phyloP scores from a whole-genome alignment of 495 filamentous ascomycete genomes.

The Neurospora sp. region DNA sequence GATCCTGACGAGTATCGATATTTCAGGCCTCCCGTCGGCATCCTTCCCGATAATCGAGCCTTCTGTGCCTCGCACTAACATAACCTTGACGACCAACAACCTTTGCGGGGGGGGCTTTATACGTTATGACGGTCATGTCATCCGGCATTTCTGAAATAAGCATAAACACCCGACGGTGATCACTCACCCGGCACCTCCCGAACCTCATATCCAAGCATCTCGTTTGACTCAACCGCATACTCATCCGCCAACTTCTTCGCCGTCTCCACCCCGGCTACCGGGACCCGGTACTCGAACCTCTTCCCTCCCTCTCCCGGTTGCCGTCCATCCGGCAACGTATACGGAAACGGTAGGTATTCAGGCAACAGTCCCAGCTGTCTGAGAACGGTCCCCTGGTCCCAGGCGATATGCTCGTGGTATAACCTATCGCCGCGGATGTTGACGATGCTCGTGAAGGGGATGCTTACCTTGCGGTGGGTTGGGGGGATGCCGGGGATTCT shows the following conservation, averaged over 20 bases:
- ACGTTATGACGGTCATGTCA: background rate
- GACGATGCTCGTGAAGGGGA: conserved; percentile 67
- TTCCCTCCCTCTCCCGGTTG: conserved; percentile 25
- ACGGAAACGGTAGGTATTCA: conserved; percentile 47
- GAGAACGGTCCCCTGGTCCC: conserved; percentile 78
- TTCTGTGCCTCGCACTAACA: background rate
- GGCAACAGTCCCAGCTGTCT: conserved; percentile 66
- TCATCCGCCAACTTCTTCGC: conserved; percentile 59
- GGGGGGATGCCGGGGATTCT: conserved; percentile 62
- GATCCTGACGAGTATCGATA: no score
- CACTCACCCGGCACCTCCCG: conserved; percentile 11
- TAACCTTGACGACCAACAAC: background rate
- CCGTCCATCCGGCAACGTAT: conserved; percentile 35
- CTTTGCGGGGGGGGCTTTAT: background rate
- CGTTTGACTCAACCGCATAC: conserved; percentile 49
- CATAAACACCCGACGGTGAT: background rate
- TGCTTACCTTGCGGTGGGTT: conserved; percentile 54
- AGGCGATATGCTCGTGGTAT: conserved; percentile 76
- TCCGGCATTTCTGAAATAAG: background rate
- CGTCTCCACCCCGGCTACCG: conserved; percentile 57
- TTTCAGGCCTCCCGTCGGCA: background rate
- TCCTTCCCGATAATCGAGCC: background rate
- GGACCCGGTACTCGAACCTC: conserved; percentile 51
- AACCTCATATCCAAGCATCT: conserved; percentile 41
- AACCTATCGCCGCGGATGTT: conserved; percentile 63